These are phyloP conservation scores for Abortiporus biennis DNA, from an alignment of 1,284 basidiomycete genomes.

Conservation along the genomic window DNA sequence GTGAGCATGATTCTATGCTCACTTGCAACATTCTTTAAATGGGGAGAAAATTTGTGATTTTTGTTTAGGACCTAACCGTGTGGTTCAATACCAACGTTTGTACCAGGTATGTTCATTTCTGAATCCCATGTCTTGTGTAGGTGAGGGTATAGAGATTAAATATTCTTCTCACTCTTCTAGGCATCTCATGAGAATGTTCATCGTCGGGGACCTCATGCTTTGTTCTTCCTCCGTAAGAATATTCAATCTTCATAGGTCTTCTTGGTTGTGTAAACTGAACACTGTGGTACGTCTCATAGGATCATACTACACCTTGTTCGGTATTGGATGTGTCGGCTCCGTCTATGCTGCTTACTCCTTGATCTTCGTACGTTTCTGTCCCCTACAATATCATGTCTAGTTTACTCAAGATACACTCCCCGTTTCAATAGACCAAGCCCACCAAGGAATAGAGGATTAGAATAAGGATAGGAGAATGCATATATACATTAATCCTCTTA, in stretches of 20 bases:
- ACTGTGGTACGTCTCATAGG: conserved; percentile 29
- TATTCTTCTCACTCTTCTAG: conserved; percentile 23
- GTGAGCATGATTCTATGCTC: conserved; percentile 19
- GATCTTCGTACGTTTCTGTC: background rate
- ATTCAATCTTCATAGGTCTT: background rate
- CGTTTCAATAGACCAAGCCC: background rate
- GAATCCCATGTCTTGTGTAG: background rate
- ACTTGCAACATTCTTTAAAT: background rate
- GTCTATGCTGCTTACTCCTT: conserved; percentile 38
- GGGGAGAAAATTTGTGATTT: conserved; percentile 4
- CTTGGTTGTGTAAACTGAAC: background rate
- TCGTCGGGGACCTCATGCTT: conserved; percentile 39
- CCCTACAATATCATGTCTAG: background rate
- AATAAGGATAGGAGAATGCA: too few relatives aligned
- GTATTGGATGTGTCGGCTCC: conserved; percentile 46
- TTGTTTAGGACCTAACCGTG: conserved; percentile 52
- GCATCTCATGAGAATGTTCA: conserved; percentile 36
- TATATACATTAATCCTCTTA: too few relatives aligned
- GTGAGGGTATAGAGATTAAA: background rate
- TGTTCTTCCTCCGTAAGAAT: conserved; percentile 40
- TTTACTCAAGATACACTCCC: background rate
- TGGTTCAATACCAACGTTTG: conserved; percentile 56
- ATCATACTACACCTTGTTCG: conserved; percentile 46
- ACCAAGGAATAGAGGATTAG: too few relatives aligned
- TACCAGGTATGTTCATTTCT: conserved; percentile 47